These are phyloP conservation scores for Colletotrichum camelliae DNA, from an alignment of 2,329 filamentous ascomycete genomes.

Conservation along the genomic window DNA sequence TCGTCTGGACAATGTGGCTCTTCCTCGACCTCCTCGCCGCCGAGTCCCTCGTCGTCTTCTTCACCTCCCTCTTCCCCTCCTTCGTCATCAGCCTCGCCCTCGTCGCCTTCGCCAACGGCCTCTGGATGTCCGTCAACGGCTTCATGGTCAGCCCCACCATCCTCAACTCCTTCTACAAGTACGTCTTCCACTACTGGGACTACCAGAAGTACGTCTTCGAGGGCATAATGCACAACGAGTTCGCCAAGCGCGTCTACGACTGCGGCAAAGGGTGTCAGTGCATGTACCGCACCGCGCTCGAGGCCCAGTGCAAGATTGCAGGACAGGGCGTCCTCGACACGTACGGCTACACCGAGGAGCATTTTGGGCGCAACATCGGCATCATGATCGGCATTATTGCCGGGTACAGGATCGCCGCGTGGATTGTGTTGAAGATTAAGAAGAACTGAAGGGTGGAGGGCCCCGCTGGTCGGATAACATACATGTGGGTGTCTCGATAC, in stretches of 20 bases:
- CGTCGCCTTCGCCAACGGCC: slow-evolving; percentile 83
- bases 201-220: slow-evolving; percentile 89
- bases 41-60: slow-evolving; percentile 80
- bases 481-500: neutral
- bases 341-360: slow-evolving; percentile 72
- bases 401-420: slow-evolving; percentile 74
- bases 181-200: slow-evolving; percentile 88
- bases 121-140: slow-evolving; percentile 88
- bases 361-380: slow-evolving; percentile 73
- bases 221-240: slow-evolving; percentile 94
- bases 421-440: slow-evolving; percentile 57
- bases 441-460: neutral
- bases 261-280: slow-evolving; percentile 68
- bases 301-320: slow-evolving; percentile 69
- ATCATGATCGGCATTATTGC: slow-evolving; percentile 79
- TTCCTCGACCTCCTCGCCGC: slow-evolving; percentile 85
- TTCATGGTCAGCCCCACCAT: slow-evolving; percentile 77
- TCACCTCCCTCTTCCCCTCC: slow-evolving; percentile 74
- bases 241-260: slow-evolving; percentile 66
- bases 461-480: neutral
- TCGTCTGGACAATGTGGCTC: slow-evolving; percentile 82
- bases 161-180: slow-evolving; percentile 84
- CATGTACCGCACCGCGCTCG: slow-evolving; percentile 71
- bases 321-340: slow-evolving; percentile 72
- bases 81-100: slow-evolving; percentile 83